These are phyloP conservation scores for Erythrobasidium hasegawianum DNA, from an alignment of 1,284 basidiomycete genomes.

Conservation along the genomic window DNA sequence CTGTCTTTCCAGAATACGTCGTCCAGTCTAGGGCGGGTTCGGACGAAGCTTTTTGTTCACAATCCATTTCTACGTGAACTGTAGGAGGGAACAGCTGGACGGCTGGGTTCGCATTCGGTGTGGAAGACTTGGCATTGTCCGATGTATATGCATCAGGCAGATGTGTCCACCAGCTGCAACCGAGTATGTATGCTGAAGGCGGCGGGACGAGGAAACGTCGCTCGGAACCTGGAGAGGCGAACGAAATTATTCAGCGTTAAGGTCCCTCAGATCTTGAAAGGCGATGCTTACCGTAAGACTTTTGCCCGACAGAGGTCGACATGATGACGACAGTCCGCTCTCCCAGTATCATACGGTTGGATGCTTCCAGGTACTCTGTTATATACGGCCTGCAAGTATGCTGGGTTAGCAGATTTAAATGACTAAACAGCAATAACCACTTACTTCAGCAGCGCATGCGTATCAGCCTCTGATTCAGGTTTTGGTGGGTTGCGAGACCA, in stretches of 20 bases:
- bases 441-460: conserved; percentile 20
- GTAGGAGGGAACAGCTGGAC: conserved; percentile 60
- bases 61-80: conserved; percentile 85
- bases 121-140: conserved; percentile 41
- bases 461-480: conserved; percentile 22
- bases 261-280: not conserved
- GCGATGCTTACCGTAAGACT: conserved; percentile 69
- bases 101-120: not conserved
- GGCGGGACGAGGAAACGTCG: conserved; percentile 95
- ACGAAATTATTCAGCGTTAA: not conserved
- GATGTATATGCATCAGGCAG: conserved; percentile 47
- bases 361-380: conserved; percentile 64
- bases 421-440: not conserved
- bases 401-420: not conserved
- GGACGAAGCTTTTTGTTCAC: conserved; percentile 76
- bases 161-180: conserved; percentile 81
- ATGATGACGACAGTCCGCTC: conserved; percentile 92
- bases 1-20: conserved; percentile 70
- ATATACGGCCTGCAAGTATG: conserved; percentile 26
- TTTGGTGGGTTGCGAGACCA: conserved; percentile 15
- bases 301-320: conserved; percentile 94
- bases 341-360: conserved; percentile 82
- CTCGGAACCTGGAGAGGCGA: conserved; percentile 61
- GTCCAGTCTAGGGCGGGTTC: conserved; percentile 72
- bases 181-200: conserved; percentile 89